A percentile compares a stretch with the other conserved stretches of the same genome.
Conservation (phyloP, 2,329 filamentous ascomycete species). For the Colletotrichum incanum region DNA sequence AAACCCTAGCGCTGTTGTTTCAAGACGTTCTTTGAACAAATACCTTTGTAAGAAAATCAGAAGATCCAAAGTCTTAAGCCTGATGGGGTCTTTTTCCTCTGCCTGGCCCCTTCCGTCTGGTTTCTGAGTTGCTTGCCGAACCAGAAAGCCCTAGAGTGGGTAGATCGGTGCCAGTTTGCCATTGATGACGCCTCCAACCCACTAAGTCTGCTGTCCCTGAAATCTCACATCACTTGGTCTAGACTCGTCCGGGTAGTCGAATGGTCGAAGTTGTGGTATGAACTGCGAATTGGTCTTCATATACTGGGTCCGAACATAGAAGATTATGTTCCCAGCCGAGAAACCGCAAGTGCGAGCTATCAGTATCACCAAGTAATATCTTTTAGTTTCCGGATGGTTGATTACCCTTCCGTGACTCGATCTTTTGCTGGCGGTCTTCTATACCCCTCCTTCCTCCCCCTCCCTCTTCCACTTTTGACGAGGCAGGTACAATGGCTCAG, state of each 20-base stretch:
- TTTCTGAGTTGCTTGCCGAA: not conserved
- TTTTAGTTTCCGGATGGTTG: too few species aligned
- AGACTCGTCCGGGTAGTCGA: not conserved
- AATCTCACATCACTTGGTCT: not conserved
- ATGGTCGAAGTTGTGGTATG: not conserved
- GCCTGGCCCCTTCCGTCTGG: not conserved
- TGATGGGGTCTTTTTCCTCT: not conserved
- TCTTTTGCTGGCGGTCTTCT: not conserved
- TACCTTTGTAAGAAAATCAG: not conserved
- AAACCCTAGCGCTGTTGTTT: too few species aligned
- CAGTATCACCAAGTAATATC: not conserved
- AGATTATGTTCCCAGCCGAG: not conserved
- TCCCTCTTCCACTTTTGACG: not conserved
- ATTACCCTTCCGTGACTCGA: not conserved
- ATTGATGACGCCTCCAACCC: not conserved
- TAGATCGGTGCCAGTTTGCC: not conserved
- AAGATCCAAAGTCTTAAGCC: not conserved
- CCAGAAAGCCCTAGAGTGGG: not conserved
- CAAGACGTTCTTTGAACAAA: not conserved
- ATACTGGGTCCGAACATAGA: too few species aligned
- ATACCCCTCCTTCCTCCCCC: not conserved
- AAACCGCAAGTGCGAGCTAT: not conserved
- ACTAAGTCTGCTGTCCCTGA: too few species aligned
- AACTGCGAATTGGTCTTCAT: not conserved
- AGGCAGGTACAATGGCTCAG: not conserved